Evolutionary conservation across 176 grass and related monocot species (phyloP).

Genomic region (Cenchrus americanus): DNA sequence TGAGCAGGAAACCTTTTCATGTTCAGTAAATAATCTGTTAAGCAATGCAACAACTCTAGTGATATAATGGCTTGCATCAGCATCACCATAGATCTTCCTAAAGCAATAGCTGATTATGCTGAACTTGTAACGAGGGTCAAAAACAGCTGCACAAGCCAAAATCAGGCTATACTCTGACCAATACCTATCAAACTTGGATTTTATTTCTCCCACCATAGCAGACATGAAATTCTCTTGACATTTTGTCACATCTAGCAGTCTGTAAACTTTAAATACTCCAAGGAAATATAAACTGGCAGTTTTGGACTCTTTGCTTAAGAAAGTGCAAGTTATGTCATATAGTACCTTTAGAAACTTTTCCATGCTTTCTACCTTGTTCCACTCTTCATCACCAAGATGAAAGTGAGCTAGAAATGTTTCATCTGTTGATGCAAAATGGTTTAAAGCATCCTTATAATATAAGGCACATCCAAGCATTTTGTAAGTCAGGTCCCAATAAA

Average conservation of each 20-base stretch:
- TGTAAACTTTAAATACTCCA: slow-evolving; percentile 33
- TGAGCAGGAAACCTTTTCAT: slow-evolving; percentile 11
- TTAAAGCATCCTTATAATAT: slow-evolving; percentile 33
- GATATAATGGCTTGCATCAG: slow-evolving; percentile 30
- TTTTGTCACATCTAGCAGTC: slow-evolving; percentile 19
- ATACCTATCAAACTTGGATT: slow-evolving; percentile 35
- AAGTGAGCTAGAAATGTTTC: slow-evolving; percentile 4
- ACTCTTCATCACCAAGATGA: slow-evolving; percentile 22
- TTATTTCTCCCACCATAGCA: slow-evolving; percentile 22
- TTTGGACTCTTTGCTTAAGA: slow-evolving; percentile 17
- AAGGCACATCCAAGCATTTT: slow-evolving; percentile 34
- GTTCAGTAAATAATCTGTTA: slow-evolving; percentile 18
- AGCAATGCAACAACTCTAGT: slow-evolving; percentile 38
- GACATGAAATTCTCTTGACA: slow-evolving; percentile 22
- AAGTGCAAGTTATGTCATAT: slow-evolving; percentile 41
- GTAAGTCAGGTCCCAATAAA: slow-evolving; percentile 27
- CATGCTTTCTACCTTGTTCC: slow-evolving; percentile 23
- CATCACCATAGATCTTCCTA: slow-evolving; percentile 20
- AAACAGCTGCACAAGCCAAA: slow-evolving; percentile 2
- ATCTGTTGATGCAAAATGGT: slow-evolving; percentile 27
- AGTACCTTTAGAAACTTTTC: slow-evolving; percentile 32
- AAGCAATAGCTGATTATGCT: slow-evolving; percentile 43
- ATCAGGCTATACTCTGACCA: slow-evolving; percentile 11
- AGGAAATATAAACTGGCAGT: slow-evolving; percentile 44
- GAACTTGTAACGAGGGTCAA: slow-evolving; percentile 28